Conservation (phyloP, 2,329 filamentous ascomycete species). For the Apiospora aurea region DNA sequence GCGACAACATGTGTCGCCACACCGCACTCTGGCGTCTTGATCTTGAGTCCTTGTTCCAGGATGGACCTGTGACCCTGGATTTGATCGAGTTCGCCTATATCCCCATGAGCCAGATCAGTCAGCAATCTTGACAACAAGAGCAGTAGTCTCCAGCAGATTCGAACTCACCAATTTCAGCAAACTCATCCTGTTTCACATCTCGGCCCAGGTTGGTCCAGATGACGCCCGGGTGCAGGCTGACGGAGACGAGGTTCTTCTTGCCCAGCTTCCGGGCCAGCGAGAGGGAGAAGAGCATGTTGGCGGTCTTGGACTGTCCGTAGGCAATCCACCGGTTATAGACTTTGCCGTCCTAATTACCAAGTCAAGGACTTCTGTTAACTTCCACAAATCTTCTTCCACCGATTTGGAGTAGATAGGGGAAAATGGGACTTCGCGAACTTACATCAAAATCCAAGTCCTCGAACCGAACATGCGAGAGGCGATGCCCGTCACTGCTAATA, state of each 20-base stretch:
- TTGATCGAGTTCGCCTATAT: constrained; percentile 20
- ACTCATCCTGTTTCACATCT: constrained; percentile 24
- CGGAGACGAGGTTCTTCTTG: constrained; percentile 33
- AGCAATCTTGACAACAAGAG: background rate
- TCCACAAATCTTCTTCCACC: too few species aligned
- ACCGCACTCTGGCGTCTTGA: constrained; percentile 41
- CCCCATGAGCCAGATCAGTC: background rate
- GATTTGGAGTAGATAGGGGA: too few species aligned
- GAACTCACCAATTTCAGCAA: background rate
- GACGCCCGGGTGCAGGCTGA: constrained; percentile 46
- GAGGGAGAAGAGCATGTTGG: constrained; percentile 40
- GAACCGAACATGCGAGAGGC: constrained; percentile 49
- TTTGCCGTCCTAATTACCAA: constrained; percentile 29
- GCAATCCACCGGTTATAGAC: constrained; percentile 40
- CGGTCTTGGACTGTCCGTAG: constrained; percentile 50
- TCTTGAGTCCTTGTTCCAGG: constrained; percentile 33
- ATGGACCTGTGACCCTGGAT: constrained; percentile 31
- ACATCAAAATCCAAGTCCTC: constrained; percentile 51
- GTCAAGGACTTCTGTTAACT: too few species aligned
- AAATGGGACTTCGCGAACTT: too few species aligned
- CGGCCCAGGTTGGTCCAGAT: constrained; percentile 33
- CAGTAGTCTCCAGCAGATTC: too few species aligned
- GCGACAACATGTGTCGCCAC: constrained; percentile 41
- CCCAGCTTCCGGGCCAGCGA: constrained; percentile 34
- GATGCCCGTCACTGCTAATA: constrained; percentile 51